Evolutionary conservation across 345 rosid genomes (phyloP).

Genomic region (Gossypium australe): DNA sequence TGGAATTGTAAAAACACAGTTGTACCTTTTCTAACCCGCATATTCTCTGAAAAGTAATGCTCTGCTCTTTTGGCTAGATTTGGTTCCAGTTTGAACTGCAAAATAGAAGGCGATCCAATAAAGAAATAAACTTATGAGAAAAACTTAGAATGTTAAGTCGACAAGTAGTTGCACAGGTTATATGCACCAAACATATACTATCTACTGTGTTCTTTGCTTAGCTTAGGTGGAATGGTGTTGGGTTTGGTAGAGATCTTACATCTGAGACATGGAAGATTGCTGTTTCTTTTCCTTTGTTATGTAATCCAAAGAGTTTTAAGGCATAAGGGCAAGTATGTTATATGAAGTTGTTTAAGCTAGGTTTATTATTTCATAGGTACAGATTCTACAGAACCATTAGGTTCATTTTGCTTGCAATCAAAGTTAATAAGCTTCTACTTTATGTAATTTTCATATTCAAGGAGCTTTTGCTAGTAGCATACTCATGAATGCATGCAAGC

Average conservation of each 20-base stretch:
- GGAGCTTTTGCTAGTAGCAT: neutral
- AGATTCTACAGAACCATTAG: neutral
- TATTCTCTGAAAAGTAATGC: conserved; percentile 84
- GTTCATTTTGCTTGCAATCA: neutral
- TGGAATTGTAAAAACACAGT: neutral
- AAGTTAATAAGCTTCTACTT: neutral
- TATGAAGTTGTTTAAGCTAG: conserved; percentile 1
- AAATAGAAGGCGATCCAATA: conserved; percentile 15
- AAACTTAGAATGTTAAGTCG: neutral
- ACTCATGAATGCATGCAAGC: neutral
- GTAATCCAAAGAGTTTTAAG: neutral
- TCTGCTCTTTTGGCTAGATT: conserved; percentile 76
- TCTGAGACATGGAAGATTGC: neutral
- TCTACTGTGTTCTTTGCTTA: neutral
- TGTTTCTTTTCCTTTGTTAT: neutral
- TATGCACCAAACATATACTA: too few species aligned
- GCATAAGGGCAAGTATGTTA: neutral
- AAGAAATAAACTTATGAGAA: neutral
- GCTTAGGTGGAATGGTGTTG: neutral
- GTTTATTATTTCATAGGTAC: neutral
- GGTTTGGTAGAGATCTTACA: neutral
- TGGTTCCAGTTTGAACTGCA: conserved; percentile 48
- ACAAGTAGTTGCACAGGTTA: neutral
- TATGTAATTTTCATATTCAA: neutral
- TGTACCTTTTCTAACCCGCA: conserved; percentile 68